phyloP scores from a whole-genome alignment of 2,329 filamentous ascomycete genomes.

The Calycina marina region DNA sequence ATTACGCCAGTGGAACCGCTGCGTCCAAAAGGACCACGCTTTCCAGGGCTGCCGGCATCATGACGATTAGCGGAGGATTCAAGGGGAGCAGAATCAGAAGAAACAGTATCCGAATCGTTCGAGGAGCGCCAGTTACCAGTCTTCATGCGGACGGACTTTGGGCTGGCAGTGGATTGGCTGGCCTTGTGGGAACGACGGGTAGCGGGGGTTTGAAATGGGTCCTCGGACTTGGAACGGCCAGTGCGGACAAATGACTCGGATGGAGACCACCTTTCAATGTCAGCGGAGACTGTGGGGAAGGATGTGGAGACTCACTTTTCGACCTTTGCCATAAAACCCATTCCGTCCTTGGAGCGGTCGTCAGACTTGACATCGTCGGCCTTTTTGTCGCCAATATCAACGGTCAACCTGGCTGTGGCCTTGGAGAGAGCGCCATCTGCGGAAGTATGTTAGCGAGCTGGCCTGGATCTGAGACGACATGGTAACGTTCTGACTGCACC shows the following conservation, averaged over 20 bases:
- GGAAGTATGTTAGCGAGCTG: no score
- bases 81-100: conserved; percentile 11
- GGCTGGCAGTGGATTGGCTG: conserved; percentile 13
- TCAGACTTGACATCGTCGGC: conserved; percentile 6
- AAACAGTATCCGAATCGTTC: conserved; percentile 7
- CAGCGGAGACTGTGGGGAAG: no score
- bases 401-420: conserved; percentile 5
- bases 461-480: no score
- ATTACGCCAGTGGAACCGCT: no score
- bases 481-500: no score
- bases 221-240: conserved; percentile 12
- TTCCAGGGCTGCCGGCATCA: conserved; percentile 8
- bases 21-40: no score
- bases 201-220: conserved; percentile 13
- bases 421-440: conserved; percentile 6
- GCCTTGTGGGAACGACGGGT: conserved; percentile 4
- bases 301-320: conserved; percentile 15
- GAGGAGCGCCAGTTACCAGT: conserved; percentile 19
- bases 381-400: conserved; percentile 8
- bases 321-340: conserved; percentile 7
- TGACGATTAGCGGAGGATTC: conserved; percentile 2
- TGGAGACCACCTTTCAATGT: conserved; percentile 15
- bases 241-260: conserved; percentile 12
- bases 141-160: conserved; percentile 9
- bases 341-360: conserved; percentile 1